Evolutionary conservation across 2,329 filamentous ascomycete genomes (phyloP).

Genomic region (Dryadomyces sulphureus): DNA sequence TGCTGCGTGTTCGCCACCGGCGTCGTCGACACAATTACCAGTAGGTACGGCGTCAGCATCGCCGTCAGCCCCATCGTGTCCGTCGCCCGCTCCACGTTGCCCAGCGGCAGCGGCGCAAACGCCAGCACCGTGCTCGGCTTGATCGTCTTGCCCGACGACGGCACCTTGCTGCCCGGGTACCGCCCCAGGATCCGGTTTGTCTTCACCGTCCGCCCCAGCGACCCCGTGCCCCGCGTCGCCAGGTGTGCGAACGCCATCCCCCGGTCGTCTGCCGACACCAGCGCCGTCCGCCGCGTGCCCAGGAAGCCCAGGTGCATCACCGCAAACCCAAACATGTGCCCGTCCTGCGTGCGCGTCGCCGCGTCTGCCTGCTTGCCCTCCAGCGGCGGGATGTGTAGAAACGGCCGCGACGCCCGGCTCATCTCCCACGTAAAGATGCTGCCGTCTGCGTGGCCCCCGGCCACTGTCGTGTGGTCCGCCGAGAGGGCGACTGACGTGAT

Average conservation of each 20-base stretch:
- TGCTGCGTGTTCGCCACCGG: constrained; percentile 93
- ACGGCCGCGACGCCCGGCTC: constrained; percentile 64
- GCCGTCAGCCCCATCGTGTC: constrained; percentile 84
- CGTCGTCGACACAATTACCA: constrained; percentile 95
- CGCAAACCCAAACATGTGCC: constrained; percentile 63
- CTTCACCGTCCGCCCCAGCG: constrained; percentile 72
- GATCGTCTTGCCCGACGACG: constrained; percentile 43
- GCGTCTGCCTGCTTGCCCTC: constrained; percentile 36
- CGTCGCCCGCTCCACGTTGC: constrained; percentile 82
- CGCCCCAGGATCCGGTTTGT: constrained; percentile 82
- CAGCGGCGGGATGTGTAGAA: constrained; percentile 71
- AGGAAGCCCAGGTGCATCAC: constrained; percentile 90
- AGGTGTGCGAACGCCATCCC: constrained; percentile 99
- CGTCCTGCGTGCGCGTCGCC: constrained; percentile 49
- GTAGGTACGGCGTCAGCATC: constrained; percentile 84
- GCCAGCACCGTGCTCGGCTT: constrained; percentile 93
- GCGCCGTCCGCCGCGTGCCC: constrained; percentile 79
- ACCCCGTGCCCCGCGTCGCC: constrained; percentile 77
- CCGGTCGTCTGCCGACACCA: constrained; percentile 85
- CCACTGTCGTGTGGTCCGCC: constrained; percentile 84
- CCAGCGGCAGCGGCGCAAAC: constrained; percentile 77
- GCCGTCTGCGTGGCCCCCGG: constrained; percentile 76
- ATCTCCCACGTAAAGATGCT: constrained; percentile 97
- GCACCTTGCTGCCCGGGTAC: constrained; percentile 60
- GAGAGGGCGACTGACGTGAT: constrained; percentile 82